Evolutionary conservation across 305 asterid genomes (phyloP).

Genomic region (Rubia peregrina): DNA sequence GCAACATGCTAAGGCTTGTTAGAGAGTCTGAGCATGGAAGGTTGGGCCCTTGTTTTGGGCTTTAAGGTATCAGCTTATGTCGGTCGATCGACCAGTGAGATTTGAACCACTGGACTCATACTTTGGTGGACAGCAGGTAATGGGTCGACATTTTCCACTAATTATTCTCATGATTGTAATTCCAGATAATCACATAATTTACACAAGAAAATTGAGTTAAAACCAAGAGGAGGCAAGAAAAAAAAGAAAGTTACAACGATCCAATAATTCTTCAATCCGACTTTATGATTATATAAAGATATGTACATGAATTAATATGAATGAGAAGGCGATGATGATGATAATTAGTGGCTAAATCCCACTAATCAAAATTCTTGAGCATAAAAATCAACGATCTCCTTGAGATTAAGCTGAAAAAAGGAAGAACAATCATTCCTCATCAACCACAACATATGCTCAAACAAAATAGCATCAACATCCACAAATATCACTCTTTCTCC

Average conservation of each 20-base stretch:
- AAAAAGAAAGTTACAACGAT: neutral
- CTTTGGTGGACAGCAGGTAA: too few species aligned
- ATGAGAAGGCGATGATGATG: too few species aligned
- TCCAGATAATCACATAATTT: neutral
- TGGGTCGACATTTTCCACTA: too few species aligned
- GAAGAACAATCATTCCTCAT: constrained; percentile 40
- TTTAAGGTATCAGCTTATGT: neutral
- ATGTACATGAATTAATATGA: neutral
- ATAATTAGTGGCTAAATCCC: neutral
- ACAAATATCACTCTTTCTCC: constrained; percentile 28
- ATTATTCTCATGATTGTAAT: too few species aligned
- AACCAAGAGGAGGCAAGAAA: neutral
- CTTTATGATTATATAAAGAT: neutral
- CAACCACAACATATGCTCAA: constrained; percentile 40
- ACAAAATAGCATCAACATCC: constrained; percentile 40
- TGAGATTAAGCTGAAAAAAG: constrained; percentile 33
- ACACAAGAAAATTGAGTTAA: neutral
- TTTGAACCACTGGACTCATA: neutral
- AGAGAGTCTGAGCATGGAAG: too few species aligned
- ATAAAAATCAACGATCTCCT: constrained; percentile 36
- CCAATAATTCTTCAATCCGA: neutral
- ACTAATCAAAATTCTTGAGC: constrained; percentile 26
- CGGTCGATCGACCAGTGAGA: constrained; percentile 1
- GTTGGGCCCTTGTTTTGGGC: too few species aligned
- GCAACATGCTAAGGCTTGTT: too few species aligned